Evolutionary conservation across 169 alveolate genomes (phyloP).

Genomic region (Plasmodium yoelii): DNA sequence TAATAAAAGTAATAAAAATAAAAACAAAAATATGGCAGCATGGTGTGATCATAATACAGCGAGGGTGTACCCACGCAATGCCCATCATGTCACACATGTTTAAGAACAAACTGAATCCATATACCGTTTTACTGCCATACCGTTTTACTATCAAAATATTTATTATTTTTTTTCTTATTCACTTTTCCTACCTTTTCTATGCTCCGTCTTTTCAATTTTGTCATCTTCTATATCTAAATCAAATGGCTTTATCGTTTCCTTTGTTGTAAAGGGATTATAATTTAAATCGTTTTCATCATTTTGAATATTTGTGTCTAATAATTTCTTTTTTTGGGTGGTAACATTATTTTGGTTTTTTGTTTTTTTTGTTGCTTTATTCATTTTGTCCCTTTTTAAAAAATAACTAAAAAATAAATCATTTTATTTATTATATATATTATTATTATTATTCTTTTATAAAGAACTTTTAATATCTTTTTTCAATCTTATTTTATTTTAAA

Average conservation of each 20-base stretch:
- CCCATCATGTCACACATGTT: too few species aligned
- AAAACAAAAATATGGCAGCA: background rate
- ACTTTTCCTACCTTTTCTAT: conserved; percentile 11
- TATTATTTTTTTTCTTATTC: background rate
- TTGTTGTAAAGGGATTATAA: conserved; percentile 24
- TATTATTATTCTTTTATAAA: background rate
- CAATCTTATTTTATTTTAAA: too few species aligned
- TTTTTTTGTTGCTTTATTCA: conserved; percentile 24
- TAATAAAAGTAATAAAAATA: too few species aligned
- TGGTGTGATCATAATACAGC: too few species aligned
- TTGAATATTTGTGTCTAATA: background rate
- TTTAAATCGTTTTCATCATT: background rate
- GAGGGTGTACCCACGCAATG: too few species aligned
- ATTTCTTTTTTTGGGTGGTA: conserved; percentile 6
- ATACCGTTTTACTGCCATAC: too few species aligned
- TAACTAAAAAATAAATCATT: too few species aligned
- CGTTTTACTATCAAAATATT: too few species aligned
- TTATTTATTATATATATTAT: background rate
- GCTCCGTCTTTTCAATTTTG: background rate
- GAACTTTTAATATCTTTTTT: too few species aligned
- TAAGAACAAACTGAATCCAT: too few species aligned
- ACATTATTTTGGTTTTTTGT: background rate
- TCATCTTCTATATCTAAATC: conserved; percentile 29
- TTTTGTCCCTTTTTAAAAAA: background rate
- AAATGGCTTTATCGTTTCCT: conserved; percentile 30